These are phyloP conservation scores for Curvularia verruculosa DNA, from an alignment of 2,329 filamentous ascomycete species.

Conservation along the genomic window DNA sequence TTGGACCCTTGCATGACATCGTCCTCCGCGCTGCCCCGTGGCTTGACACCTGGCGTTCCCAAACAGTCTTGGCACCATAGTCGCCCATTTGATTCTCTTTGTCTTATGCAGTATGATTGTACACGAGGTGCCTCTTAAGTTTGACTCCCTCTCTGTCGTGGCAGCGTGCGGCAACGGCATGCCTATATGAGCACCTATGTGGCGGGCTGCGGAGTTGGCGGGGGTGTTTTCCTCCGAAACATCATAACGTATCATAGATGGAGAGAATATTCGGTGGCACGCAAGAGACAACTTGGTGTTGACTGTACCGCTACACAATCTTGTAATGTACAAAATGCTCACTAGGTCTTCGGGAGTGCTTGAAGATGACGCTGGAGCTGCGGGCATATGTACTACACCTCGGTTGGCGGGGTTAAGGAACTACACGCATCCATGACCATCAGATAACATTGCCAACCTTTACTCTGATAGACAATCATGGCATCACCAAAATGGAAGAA, in stretches of 20 bases:
- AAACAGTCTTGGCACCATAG: neutral
- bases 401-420: conserved; percentile 16
- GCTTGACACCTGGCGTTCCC: conserved; percentile 16
- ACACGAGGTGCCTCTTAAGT: neutral
- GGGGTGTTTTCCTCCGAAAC: neutral
- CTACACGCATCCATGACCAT: neutral
- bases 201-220: neutral
- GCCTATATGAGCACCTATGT: neutral
- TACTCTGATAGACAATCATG: conserved; percentile 21
- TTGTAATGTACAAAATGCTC: neutral
- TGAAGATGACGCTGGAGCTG: neutral
- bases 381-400: conserved; percentile 3
- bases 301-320: neutral
- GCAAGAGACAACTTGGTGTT: neutral
- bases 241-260: neutral
- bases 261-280: neutral
- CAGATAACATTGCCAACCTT: neutral
- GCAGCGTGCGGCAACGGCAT: neutral
- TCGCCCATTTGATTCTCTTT: neutral
- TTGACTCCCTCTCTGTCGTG: neutral
- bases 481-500: conserved; percentile 38
- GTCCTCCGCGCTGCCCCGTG: conserved; percentile 8
- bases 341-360: neutral
- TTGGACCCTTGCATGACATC: conserved; percentile 13
- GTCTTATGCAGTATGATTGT: neutral